Base-by-base conservation (phyloP, 2,329 filamentous ascomycete genomes). In the Mycosphaerella arachidis region DNA sequence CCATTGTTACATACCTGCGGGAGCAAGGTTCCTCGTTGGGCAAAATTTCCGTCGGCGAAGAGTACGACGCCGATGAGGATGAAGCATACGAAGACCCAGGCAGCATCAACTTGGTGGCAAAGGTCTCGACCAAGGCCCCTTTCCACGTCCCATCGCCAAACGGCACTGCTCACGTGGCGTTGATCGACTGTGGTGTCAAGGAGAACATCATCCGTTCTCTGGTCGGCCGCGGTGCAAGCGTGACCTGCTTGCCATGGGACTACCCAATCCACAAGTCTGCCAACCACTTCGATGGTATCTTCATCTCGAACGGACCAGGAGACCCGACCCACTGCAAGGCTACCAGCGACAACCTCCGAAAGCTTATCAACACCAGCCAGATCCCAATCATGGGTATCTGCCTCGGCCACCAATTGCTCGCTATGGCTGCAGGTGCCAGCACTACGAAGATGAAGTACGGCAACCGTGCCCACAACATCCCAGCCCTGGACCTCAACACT, bases 361-460 rank as follows among this genome's bases (percentile, higher is more conserved):
- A 91, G 71, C 80, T 99, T 71, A 97, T 99, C 85, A 90, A 96
- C 76, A 87, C 86, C 27, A 96, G 91, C 52, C 87, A 92, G 69
- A 84, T 96, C 35, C 94, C 94, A 60, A 87, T 99, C 78, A 95
- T 99, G 87, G 94, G 94, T 70, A 97, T 99, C 73, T 99, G 94
- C 76, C 86, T 99, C 67, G 94, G 94, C 66, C 94, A 99, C 79
- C 94, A 99, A 82, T 87, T 99, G 56, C 83, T 99, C 60, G 93
- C 92, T 66, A 85, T 97, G 68, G 92, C 94, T 53, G 84, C 89
- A 61, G 94, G 94, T 65, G 94, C 91, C 57, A 84, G 86, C 70
- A 97, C 94, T 63, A 88, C 95, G 79, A 97, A 97, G 85, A 86
- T 99, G 78, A 97, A 97, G 85, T 99, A 97, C 77, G 94, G 94